These are phyloP conservation scores for Debaryomyces nepalensis DNA, from an alignment of 1,139 yeast species.

Conservation along the genomic window DNA sequence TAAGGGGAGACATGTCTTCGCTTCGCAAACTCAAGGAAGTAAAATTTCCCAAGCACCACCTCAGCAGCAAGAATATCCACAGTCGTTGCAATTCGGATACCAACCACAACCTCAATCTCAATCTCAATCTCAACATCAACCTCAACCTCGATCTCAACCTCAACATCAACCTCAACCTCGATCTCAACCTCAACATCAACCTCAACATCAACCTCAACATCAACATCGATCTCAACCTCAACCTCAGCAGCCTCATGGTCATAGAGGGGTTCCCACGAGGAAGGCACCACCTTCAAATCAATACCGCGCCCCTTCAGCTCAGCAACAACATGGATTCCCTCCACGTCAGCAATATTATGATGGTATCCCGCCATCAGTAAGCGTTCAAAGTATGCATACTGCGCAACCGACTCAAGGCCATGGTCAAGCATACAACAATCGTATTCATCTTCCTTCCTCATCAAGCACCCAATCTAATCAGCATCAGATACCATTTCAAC, in stretches of 20 bases:
- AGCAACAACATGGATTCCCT: slow-evolving; percentile 7
- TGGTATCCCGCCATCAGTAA: slow-evolving; percentile 11
- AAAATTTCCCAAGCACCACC: slow-evolving; percentile 18
- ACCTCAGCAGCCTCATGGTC: slow-evolving; percentile 10
- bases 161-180: slow-evolving; percentile 15
- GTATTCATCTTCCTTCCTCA: slow-evolving; percentile 18
- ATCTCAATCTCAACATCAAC: slow-evolving; percentile 12
- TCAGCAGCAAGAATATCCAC: slow-evolving; percentile 23
- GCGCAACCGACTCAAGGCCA: background rate
- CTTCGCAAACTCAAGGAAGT: slow-evolving; percentile 11
- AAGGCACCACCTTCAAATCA: slow-evolving; percentile 10
- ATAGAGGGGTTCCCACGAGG: slow-evolving; percentile 3
- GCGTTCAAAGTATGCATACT: background rate
- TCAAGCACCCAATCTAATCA: slow-evolving; percentile 13
- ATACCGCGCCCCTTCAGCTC: slow-evolving; percentile 9
- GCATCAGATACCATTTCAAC: slow-evolving; percentile 14
- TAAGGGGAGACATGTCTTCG: slow-evolving; percentile 14
- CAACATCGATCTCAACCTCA: slow-evolving; percentile 13
- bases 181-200: slow-evolving; percentile 13
- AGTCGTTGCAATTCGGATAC: slow-evolving; percentile 18
- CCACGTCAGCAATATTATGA: slow-evolving; percentile 7
- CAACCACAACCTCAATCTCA: slow-evolving; percentile 18
- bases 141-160: slow-evolving; percentile 14
- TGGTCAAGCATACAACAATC: slow-evolving; percentile 5
- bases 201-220: slow-evolving; percentile 11